Base-by-base conservation (phyloP, 2,329 filamentous ascomycete species). In the Cladosporium sphaerospermum region DNA sequence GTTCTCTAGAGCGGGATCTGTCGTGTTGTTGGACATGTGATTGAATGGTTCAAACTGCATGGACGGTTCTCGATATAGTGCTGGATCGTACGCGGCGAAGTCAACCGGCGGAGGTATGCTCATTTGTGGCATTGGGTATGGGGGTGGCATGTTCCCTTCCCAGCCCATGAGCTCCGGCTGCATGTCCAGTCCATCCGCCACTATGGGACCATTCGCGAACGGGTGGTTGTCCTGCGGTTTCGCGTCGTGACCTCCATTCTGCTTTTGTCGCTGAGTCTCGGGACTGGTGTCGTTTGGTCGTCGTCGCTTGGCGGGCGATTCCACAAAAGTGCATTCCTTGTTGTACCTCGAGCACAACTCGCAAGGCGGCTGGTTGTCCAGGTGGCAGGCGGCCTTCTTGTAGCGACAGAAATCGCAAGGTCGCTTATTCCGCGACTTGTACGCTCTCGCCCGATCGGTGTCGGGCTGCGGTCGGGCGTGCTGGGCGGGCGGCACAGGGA, bases 391-490 rank as follows among this genome's bases (percentile, higher is more conserved):
- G 1, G 73, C 71, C 57, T 75, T 73, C 53, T 73, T 69, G 14
- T 70, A 71, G 9, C 72, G 67, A 56, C 73, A 76, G 58, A 75
- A 75, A 57, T 76, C 73, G 61, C 73, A 76, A 4, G 73, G 73
- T 37, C 73, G 64, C 58, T 67, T 68, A 54, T 67, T 68, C 16
- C 67, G 62, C 47, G 64, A 67, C 59, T 69, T 69, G 63, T 69
- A 69, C 34, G 64, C 65, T 54, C 66, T 56, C 37, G 66, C 63
- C 52, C 66, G 60, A 48, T 67, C 66, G 43, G 58, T 59, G 14
- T 52, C 31, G 23, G 42, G 47, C n/a, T 57, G 52, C 16, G 55
- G 52, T 37, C 53, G 45, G 45, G 42, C 8, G 18, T 37, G 31
- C 23, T 33, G 36, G 19, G 47, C 16, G n/a, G 50, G 42, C 43